These are phyloP conservation scores for Venturia oleaginea DNA, from an alignment of 2,329 filamentous ascomycete species.

Conservation along the genomic window DNA sequence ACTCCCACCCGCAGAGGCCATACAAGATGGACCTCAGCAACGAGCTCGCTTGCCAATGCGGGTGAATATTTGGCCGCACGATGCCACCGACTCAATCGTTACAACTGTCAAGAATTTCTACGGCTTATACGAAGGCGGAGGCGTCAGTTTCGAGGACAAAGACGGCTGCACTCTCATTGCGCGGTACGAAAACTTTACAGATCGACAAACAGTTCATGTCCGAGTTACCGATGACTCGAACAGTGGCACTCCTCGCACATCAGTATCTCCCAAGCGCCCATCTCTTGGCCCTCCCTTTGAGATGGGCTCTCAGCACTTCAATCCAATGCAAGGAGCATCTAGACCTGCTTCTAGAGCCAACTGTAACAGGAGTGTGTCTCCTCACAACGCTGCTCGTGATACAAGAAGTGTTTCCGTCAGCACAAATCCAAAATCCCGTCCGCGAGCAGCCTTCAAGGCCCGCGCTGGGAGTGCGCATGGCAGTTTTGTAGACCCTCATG, in stretches of 20 bases:
- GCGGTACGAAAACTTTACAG: slow-evolving; percentile 87
- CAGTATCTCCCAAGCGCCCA: slow-evolving; percentile 41
- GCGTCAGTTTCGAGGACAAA: slow-evolving; percentile 91
- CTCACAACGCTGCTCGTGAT: slow-evolving; percentile 48
- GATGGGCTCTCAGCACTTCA: slow-evolving; percentile 51
- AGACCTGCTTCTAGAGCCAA: slow-evolving; percentile 63
- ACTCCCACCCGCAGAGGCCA: neutral
- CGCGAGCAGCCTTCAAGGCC: slow-evolving; percentile 59
- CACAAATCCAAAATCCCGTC: slow-evolving; percentile 44
- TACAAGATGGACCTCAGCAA: slow-evolving; percentile 7
- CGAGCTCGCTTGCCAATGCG: slow-evolving; percentile 62
- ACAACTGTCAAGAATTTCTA: slow-evolving; percentile 99
- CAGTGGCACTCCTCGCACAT: slow-evolving; percentile 32
- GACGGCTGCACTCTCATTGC: slow-evolving; percentile 86
- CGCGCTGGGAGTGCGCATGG: slow-evolving; percentile 52
- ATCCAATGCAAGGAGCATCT: slow-evolving; percentile 53
- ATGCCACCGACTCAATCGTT: slow-evolving; percentile 95
- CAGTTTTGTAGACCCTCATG: slow-evolving; percentile 47
- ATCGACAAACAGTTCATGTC: slow-evolving; percentile 91
- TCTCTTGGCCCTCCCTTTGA: slow-evolving; percentile 52
- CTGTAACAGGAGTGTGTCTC: slow-evolving; percentile 71
- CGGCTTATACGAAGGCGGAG: slow-evolving; percentile 75
- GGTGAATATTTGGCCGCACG: slow-evolving; percentile 87
- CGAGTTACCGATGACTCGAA: slow-evolving; percentile 52
- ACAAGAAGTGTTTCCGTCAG: slow-evolving; percentile 72